Evolutionary conservation across 169 alveolate species (phyloP), one percentile per base, ranked within the genome.

Genomic region (Plasmodium vinckei): DNA sequence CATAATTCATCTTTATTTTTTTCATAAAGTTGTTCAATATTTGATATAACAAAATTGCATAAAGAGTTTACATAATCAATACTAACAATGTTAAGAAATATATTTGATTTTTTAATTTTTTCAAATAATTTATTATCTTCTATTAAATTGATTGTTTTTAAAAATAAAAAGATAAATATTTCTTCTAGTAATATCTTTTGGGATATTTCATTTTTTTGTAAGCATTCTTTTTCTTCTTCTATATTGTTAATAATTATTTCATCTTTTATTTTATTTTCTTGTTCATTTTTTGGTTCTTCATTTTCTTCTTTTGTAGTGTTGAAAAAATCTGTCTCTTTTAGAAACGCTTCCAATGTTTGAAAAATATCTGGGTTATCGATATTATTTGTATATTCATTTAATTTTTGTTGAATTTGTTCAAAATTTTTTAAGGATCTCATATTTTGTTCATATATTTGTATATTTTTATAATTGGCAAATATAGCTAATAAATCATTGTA

Each of bases 141-240:
- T 17, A 82, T 44, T 67, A 82, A 21, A 82, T 82, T 82, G n/a
- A 67, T 46, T 17, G 82, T 60, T 82, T 67, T 61, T 46, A 82
- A 27, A 60, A 82, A 82, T 53, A 82, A 56, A 4, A 44, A 46
- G 6, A 82, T 63, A 70, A 82, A 67, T 27, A 82, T 82, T 82
- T 82, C 90, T 67, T 82, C 90, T 39, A 82, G 71, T 25, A 82
- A 12, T 15, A 67, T 44, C 57, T 68, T 82, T 39, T 82, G 90
- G 17, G 90, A 82, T 33, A 82, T 82, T 67, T 67, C 90, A 47
- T 82, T 67, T 9, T 53, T 82, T n/a, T 54, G 72, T 60, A 82
- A 25, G 61, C 90, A 82, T 59, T 82, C 90, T 49, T 67, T 49
- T 59, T 70, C 69, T 44, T 82, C 90, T 46, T 67, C 12, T 0